A percentile compares a stretch with the other conserved stretches of the same genome.
These are phyloP conservation scores for Pouteria campechiana DNA, from an alignment of 179 eudicot genomes.

Conservation along the genomic window DNA sequence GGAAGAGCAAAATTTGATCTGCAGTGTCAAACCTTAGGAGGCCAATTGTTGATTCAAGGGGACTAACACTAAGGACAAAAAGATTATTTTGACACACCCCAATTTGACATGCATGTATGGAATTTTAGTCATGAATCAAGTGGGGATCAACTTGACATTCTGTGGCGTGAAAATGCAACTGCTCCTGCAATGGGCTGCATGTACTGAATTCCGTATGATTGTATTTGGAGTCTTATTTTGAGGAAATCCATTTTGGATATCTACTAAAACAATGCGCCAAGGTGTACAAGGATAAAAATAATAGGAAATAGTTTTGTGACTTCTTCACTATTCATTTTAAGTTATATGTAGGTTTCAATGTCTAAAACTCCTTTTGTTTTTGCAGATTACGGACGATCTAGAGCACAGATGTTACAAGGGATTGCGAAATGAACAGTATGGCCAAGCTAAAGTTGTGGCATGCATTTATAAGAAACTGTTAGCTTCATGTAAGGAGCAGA, in stretches of 20 bases:
- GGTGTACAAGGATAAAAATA: neutral
- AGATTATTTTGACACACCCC: too few relatives aligned
- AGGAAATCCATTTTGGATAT: too few relatives aligned
- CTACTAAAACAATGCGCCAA: too few relatives aligned
- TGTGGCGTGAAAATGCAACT: too few relatives aligned
- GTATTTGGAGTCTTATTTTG: neutral
- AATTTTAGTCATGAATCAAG: too few relatives aligned
- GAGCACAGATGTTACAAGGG: conserved; percentile 86
- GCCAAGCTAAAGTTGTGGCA: conserved; percentile 55
- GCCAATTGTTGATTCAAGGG: too few relatives aligned
- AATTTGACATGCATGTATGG: too few relatives aligned
- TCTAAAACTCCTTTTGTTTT: conserved; percentile 5
- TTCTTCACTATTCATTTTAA: neutral
- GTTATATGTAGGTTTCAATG: neutral
- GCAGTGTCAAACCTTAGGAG: too few relatives aligned
- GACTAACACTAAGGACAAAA: too few relatives aligned
- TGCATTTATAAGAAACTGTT: conserved; percentile 67
- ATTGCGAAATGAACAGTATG: conserved; percentile 42
- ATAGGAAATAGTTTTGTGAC: neutral
- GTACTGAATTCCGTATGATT: neutral
- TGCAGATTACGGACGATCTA: conserved; percentile 71
- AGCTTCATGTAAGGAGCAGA: conserved; percentile 68
- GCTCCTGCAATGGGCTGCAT: too few relatives aligned
- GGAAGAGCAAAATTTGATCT: too few relatives aligned
- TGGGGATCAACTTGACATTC: too few relatives aligned